Evolutionary conservation across 768 basidiomycete genomes (phyloP), one percentile per base, ranked within the genome.

Genomic region (Chalciporus sphaerocephalus): DNA sequence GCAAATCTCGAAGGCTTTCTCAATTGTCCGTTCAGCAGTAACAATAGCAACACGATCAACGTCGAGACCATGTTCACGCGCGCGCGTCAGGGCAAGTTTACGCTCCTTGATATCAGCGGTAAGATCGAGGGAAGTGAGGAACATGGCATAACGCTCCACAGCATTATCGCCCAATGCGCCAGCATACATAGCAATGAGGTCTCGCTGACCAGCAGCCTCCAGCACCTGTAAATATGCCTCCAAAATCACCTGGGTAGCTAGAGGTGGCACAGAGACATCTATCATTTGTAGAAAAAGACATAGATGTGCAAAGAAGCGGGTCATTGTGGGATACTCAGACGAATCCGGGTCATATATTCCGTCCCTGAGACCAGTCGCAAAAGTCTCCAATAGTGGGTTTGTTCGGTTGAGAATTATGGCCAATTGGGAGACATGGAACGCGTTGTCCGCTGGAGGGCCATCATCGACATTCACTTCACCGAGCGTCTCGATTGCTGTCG

Each of bases 101-200:
- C 92, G 79, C 51, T 90, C 85, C 21, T 74, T 68, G 40, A 78
- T 66, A 50, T 86, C 81, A 0, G 78, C 76, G 1, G 76, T 70
- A 15, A 88, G 74, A 35, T 79, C 85, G 15, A 89, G 74, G 0
- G 85, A 87, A 23, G 87, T 80, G 18, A 98, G 74, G 81, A 93
- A 97, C 55, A 85, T 71, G 0, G 93, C 92, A 55, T 97, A 98
- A 27, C 91, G 85, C 56, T 92, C 87, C 28, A 95, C 83, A 2
- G 92, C 92, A 52, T 92, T 91, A 57, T 91, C 85, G 6, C 92
- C 89, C 17, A 98, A 69, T 22, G 90, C 89, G 12, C 89, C 82
- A 6, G 92, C 92, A 62, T 99, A 98, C 73, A 96, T 80, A 0
- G 95, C 93, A 11, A 98, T 92, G 15, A 98, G 75, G 33, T 87